Conservation (phyloP, 2,329 filamentous ascomycete species). For the Aspergillus pseudoviridinutans region DNA sequence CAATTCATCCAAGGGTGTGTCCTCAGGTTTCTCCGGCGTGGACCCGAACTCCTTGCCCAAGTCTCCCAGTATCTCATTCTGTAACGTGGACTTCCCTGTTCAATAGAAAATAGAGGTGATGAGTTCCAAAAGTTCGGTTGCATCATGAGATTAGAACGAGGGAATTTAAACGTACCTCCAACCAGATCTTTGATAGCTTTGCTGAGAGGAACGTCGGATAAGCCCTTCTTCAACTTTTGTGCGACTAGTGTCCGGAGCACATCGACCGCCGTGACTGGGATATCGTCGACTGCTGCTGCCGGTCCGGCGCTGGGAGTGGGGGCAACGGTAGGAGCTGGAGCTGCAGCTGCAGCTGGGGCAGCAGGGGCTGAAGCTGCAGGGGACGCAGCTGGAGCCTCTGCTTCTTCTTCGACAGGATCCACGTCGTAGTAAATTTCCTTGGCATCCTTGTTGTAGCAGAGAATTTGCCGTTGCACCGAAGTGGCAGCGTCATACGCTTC, state of each 20-base stretch:
- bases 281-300: constrained; percentile 80
- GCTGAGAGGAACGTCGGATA: constrained; percentile 81
- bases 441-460: constrained; percentile 99
- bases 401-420: constrained; percentile 88
- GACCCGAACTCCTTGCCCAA: constrained; percentile 97
- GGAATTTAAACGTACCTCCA: constrained; percentile 64
- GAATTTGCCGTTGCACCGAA: constrained; percentile 92
- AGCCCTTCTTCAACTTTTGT: constrained; percentile 94
- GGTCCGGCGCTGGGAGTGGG: constrained; percentile 73
- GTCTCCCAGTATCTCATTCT: constrained; percentile 98
- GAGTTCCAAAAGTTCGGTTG: constrained; percentile 6
- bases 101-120: background rate
- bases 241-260: constrained; percentile 86
- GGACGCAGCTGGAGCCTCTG: constrained; percentile 49
- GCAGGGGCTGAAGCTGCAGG: constrained; percentile 39
- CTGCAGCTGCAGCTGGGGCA: constrained; percentile 46
- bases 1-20: constrained; percentile 92
- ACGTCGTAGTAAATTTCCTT: constrained; percentile 99
- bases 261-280: constrained; percentile 81
- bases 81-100: constrained; percentile 91
- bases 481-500: constrained; percentile 97
- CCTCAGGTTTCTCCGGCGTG: constrained; percentile 96
- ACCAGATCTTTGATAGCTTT: constrained; percentile 99
- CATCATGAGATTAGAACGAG: background rate
- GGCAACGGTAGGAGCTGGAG: constrained; percentile 55